Evolutionary conservation across 768 basidiomycete species (phyloP).

Genomic region (Collybiopsis confluens): DNA sequence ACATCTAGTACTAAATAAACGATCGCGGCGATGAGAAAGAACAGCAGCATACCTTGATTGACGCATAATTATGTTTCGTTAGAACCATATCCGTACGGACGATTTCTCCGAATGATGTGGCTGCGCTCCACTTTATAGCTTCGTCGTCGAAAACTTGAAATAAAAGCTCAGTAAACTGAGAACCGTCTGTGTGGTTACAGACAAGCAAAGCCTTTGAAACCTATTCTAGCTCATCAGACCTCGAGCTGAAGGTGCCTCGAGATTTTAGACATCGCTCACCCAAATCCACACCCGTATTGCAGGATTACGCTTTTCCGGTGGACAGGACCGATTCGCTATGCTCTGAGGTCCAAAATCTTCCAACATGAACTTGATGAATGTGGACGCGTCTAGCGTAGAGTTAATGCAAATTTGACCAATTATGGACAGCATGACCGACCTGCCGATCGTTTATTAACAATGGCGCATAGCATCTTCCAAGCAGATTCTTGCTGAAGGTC

Average conservation of each 20-base stretch:
- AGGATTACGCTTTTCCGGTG: conserved; percentile 38
- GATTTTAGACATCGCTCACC: conserved; percentile 37
- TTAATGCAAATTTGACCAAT: background rate
- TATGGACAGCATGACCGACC: conserved; percentile 38
- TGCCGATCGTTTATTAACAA: conserved; percentile 76
- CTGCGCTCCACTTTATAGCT: conserved; percentile 66
- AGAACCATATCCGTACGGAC: conserved; percentile 57
- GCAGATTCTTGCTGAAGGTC: conserved; percentile 51
- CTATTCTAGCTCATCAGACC: conserved; percentile 32
- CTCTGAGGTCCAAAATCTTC: conserved; percentile 45
- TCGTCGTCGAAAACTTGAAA: conserved; percentile 70
- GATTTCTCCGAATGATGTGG: conserved; percentile 68
- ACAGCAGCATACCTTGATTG: conserved; percentile 58
- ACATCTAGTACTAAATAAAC: conserved; percentile 39
- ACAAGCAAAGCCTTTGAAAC: conserved; percentile 77
- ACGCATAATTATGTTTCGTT: conserved; percentile 73
- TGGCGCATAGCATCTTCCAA: conserved; percentile 53
- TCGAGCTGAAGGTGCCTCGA: background rate
- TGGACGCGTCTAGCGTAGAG: conserved; percentile 35
- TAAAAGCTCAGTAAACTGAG: conserved; percentile 55
- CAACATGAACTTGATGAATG: conserved; percentile 40
- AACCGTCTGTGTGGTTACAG: conserved; percentile 58
- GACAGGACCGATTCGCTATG: conserved; percentile 30
- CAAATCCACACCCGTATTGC: conserved; percentile 64
- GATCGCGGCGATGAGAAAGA: background rate